Conservation (phyloP, 2,329 filamentous ascomycete species). For the Pseudocercospora crystallina region DNA sequence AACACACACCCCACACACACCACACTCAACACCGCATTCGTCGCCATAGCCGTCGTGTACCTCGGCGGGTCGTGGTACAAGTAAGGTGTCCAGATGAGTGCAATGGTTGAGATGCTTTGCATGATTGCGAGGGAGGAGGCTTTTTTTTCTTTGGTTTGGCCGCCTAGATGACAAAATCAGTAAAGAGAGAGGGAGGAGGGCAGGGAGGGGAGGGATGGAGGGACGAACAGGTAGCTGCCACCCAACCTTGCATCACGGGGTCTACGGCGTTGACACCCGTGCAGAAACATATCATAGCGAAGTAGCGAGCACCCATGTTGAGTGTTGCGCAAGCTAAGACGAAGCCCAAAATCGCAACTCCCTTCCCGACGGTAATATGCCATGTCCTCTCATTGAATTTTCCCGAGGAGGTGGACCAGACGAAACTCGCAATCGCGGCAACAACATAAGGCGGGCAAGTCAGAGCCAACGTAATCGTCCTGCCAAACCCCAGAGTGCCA, state of each 20-base stretch:
- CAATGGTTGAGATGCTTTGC: not conserved
- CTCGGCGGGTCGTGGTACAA: not conserved
- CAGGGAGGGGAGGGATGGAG: no score
- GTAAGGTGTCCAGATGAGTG: slow-evolving; percentile 1
- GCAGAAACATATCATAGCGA: not conserved
- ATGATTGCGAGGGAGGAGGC: not conserved
- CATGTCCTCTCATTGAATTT: not conserved
- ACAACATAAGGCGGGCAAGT: slow-evolving; percentile 7
- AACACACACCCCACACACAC: not conserved
- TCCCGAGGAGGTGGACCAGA: not conserved
- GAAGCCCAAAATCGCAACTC: not conserved
- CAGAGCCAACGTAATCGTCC: not conserved
- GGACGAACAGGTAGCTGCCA: not conserved
- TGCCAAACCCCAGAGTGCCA: not conserved
- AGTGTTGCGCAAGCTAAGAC: not conserved
- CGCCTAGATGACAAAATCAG: not conserved
- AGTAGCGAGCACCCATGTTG: not conserved
- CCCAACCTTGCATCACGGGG: not conserved
- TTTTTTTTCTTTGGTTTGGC: not conserved
- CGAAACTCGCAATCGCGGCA: not conserved
- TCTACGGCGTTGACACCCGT: not conserved
- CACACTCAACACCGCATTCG: not conserved
- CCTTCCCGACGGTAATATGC: not conserved
- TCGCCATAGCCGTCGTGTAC: not conserved
- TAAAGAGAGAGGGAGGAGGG: no score